Evolutionary conservation across 2,329 filamentous ascomycete species (phyloP).

Genomic region (Coniochaeta prunicola): DNA sequence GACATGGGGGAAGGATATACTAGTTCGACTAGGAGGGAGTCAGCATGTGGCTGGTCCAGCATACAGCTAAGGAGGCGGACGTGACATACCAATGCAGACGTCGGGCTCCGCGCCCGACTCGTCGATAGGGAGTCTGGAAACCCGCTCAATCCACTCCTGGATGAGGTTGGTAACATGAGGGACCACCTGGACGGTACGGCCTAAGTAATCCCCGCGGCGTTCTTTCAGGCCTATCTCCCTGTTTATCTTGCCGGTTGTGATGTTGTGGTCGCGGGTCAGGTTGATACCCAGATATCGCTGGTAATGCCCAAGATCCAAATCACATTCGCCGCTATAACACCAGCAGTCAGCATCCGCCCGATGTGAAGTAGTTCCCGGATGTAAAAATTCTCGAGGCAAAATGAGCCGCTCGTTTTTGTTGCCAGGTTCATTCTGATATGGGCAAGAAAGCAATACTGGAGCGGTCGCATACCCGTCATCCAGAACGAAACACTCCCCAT

Average conservation of each 20-base stretch:
- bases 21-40: conserved; percentile 22
- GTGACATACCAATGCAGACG: conserved; percentile 68
- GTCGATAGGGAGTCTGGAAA: conserved; percentile 79
- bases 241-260: conserved; percentile 97
- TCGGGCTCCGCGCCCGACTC: conserved; percentile 77
- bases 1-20: conserved; percentile 15
- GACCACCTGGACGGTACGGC: conserved; percentile 83
- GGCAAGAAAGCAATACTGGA: neutral
- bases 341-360: neutral
- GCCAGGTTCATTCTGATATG: neutral
- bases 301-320: conserved; percentile 1
- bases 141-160: conserved; percentile 85
- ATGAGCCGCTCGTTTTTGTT: neutral
- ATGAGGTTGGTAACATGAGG: conserved; percentile 89
- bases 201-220: conserved; percentile 67
- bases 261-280: conserved; percentile 82
- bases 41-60: conserved; percentile 8
- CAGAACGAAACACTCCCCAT: conserved; percentile 4
- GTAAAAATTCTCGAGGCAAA: neutral
- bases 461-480: neutral
- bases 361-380: neutral
- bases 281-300: conserved; percentile 68
- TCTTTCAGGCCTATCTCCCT: conserved; percentile 72
- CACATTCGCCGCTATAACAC: neutral
- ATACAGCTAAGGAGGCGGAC: neutral